Percentiles rank a stretch among this genome's conserved stretches.
phyloP scores from a whole-genome alignment of 2,329 filamentous ascomycete genomes.

The Shiraia bambusicola region DNA sequence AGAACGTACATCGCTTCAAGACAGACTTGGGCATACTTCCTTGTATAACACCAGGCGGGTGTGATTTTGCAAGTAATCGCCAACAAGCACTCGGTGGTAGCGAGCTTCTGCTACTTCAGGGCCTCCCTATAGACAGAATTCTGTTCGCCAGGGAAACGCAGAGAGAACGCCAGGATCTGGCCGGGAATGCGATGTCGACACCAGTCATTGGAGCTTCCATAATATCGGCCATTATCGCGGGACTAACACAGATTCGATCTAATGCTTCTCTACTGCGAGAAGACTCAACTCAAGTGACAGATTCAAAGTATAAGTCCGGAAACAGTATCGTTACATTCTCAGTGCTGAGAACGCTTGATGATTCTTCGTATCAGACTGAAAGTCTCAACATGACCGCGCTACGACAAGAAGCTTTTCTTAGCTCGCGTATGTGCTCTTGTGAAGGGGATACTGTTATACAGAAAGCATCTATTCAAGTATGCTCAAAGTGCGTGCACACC shows the following conservation, averaged over 20 bases:
- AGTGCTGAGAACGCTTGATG: not conserved
- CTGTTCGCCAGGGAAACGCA: constrained; percentile 63
- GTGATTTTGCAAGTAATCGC: constrained; percentile 61
- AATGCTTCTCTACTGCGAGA: not conserved
- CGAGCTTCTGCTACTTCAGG: constrained; percentile 67
- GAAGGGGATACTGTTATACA: constrained; percentile 52
- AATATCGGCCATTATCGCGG: constrained; percentile 57
- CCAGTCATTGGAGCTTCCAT: constrained; percentile 69
- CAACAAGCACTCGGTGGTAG: constrained; percentile 62
- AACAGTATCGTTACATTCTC: not conserved
- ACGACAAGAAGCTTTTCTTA: constrained; percentile 31
- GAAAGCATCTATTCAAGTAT: constrained; percentile 48
- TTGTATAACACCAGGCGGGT: constrained; percentile 68
- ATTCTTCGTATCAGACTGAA: not conserved
- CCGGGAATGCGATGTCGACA: constrained; percentile 78
- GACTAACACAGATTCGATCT: constrained; percentile 14
- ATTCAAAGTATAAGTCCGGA: not conserved
- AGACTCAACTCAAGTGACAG: not conserved
- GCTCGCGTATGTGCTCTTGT: constrained; percentile 57
- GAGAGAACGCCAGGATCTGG: constrained; percentile 65
- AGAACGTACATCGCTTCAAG: constrained; percentile 67
- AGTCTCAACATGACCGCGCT: constrained; percentile 17
- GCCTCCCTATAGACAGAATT: constrained; percentile 64
- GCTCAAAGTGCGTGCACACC: constrained; percentile 56
- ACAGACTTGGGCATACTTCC: constrained; percentile 60